Conservation (phyloP, 1,284 basidiomycete genomes). For the Sparassis latifolia region DNA sequence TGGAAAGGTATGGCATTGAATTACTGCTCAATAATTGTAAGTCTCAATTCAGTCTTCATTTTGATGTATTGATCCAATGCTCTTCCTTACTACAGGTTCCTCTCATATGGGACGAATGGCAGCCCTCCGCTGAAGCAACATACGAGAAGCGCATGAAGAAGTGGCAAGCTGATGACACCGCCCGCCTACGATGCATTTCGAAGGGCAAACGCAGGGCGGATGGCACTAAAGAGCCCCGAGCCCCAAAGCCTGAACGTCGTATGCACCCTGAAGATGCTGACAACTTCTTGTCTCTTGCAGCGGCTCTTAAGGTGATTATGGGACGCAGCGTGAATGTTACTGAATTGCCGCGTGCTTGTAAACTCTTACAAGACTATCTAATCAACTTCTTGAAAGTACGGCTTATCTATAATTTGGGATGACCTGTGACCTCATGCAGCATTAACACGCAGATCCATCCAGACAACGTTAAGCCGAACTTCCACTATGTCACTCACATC, state of each 20-base stretch:
- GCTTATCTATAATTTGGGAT: neutral
- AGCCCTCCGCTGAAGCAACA: too few species aligned
- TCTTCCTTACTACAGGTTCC: too few species aligned
- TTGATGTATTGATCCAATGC: neutral
- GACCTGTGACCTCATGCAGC: neutral
- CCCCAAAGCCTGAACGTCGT: constrained; percentile 4
- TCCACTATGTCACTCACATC: constrained; percentile 22
- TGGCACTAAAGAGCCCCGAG: neutral
- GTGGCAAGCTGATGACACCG: too few species aligned
- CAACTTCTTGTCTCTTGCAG: constrained; percentile 8
- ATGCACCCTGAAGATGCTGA: constrained; percentile 6
- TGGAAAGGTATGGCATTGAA: constrained; percentile 20
- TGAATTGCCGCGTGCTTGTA: constrained; percentile 2
- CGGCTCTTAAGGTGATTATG: constrained; percentile 9
- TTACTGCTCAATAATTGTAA: constrained; percentile 20
- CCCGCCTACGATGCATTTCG: too few species aligned
- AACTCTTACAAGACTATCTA: constrained; percentile 6
- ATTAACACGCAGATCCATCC: neutral
- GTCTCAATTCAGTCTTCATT: constrained; percentile 2
- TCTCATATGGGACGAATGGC: too few species aligned
- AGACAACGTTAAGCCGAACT: neutral
- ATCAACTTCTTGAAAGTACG: constrained; percentile 3
- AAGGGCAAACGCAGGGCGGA: neutral
- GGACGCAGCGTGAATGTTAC: neutral
- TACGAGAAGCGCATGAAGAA: too few species aligned